Evolutionary conservation across 139 green algal species (phyloP).

Genomic region (Tetradesmus lagerheimii): DNA sequence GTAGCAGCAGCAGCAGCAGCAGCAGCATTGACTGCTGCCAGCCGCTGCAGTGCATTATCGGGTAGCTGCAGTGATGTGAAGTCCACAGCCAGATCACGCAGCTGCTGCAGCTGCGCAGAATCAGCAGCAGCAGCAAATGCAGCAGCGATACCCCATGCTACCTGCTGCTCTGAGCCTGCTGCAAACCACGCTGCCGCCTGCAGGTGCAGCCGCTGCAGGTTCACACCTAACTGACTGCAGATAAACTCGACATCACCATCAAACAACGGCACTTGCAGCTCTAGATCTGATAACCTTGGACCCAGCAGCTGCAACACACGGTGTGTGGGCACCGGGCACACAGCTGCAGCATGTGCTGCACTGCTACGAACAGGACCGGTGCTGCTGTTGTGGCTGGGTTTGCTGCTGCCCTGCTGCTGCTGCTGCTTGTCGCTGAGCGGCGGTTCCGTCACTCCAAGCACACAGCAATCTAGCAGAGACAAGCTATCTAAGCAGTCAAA

Average conservation of each 20-base stretch:
- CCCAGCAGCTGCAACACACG: background rate
- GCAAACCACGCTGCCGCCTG: background rate
- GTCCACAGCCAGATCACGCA: background rate
- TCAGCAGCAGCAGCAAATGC: background rate
- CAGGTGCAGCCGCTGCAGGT: conserved; percentile 17
- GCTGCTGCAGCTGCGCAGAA: background rate
- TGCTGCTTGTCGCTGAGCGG: background rate
- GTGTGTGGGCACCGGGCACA: background rate
- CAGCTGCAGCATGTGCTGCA: background rate
- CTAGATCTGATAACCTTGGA: background rate
- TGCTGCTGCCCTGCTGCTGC: too few species aligned
- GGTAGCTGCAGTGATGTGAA: background rate
- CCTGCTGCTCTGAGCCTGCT: background rate
- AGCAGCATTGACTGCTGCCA: background rate
- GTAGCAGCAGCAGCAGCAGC: background rate
- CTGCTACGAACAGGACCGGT: too few species aligned
- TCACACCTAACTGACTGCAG: background rate
- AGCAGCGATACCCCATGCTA: too few species aligned
- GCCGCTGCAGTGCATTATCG: background rate
- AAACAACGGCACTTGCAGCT: background rate
- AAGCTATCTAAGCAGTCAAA: background rate
- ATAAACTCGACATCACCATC: background rate
- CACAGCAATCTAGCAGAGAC: background rate
- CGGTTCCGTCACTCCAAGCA: background rate
- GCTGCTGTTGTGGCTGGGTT: background rate